Base-by-base conservation (phyloP, 169 alveolate species). In the Plasmodium knowlesi region DNA sequence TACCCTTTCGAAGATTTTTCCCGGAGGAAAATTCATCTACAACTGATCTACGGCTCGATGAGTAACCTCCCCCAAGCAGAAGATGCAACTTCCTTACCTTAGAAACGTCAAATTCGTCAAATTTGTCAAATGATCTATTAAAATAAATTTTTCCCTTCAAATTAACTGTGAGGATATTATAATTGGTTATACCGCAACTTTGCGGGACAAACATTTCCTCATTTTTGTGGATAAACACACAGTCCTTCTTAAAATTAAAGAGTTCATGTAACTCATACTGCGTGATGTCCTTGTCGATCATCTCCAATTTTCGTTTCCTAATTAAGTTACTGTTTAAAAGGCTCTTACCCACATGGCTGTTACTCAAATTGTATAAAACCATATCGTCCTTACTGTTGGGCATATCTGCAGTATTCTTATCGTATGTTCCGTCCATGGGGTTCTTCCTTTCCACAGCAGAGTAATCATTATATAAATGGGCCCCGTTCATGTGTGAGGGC, bases 61-160 rank as follows among this genome's bases (percentile, higher is more conserved):
- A 16, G 22, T 32, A 28, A 54, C 19, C 30, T 12, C 34, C 37
- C 25, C 39, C 6, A 16, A 57, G 74, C 82, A 86, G 14, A 28
- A 86, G 30, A 86, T 86, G 81, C 10, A 86, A 57, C 73, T 86
- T 86, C 10, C 79, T 8, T 50, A 86, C 74, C 80, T 86, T 86
- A 54, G 81, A 79, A 37, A 53, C 73, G 34, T 88, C 89, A 67
- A 88, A 88, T 22, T 88, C 89, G 53, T 88, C 90, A 78, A 78
- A 80, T 53, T 67, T 37, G 32, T 88, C 54, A 61, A 57, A 88
- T 2, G 71, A 16, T 78, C 83, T 10, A 67, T 88, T 88, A 88
- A 88, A 88, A 72, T 88, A 88, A n/a, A 88, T 79, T 88, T 88
- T 79, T n/a, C 94, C 74, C 10, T 50, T 88, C 25, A 81, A 43